phyloP scores from a whole-genome alignment of 768 basidiomycete genomes.

The Termitomyces sp. region DNA sequence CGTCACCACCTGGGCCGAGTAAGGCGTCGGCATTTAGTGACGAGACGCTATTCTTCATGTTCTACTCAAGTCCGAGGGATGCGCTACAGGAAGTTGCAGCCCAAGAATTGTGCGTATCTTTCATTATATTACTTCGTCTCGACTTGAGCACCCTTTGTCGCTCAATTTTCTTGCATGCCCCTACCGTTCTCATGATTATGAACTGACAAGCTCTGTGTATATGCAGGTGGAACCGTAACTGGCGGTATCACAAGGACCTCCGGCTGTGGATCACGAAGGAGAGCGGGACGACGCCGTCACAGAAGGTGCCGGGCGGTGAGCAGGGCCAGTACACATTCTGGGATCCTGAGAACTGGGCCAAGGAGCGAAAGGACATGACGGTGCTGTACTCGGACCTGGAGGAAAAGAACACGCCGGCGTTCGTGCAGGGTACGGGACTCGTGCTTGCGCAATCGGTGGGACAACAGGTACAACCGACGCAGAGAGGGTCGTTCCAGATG shows the following conservation, averaged over 20 bases:
- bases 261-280: slow-evolving; percentile 87
- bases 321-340: slow-evolving; percentile 89
- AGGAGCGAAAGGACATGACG: slow-evolving; percentile 75
- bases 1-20: slow-evolving; percentile 75
- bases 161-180: neutral
- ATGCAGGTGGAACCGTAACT: slow-evolving; percentile 84
- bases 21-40: slow-evolving; percentile 88
- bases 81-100: slow-evolving; percentile 92
- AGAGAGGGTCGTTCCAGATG: slow-evolving; percentile 48
- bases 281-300: slow-evolving; percentile 68
- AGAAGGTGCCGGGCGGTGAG: slow-evolving; percentile 79
- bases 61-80: slow-evolving; percentile 92
- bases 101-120: slow-evolving; percentile 79
- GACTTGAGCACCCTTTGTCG: neutral
- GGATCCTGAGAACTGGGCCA: slow-evolving; percentile 77
- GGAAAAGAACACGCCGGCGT: slow-evolving; percentile 66
- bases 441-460: slow-evolving; percentile 33
- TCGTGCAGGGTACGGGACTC: slow-evolving; percentile 47
- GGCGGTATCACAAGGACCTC: slow-evolving; percentile 94
- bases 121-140: slow-evolving; percentile 6
- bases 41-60: slow-evolving; percentile 97
- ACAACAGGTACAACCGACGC: slow-evolving; percentile 32
- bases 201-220: slow-evolving; percentile 5
- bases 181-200: neutral
- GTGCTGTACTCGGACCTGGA: slow-evolving; percentile 73